Conservation (phyloP, 768 basidiomycete species). For the Suillus brevipes region DNA sequence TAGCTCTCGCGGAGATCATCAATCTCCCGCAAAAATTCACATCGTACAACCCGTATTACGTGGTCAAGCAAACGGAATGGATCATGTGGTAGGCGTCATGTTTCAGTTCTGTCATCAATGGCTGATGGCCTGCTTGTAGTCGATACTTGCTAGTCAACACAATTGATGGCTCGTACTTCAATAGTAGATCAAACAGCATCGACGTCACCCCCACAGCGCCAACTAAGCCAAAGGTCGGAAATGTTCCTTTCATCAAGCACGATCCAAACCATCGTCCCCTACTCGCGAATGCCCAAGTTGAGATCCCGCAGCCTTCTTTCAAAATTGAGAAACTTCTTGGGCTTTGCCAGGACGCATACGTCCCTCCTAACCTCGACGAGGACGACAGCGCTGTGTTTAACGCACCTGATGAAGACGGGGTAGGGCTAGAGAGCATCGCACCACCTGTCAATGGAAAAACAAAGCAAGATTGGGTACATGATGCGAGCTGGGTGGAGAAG, state of each 20-base stretch:
- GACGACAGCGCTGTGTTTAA: conserved; percentile 51
- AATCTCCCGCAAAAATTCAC: conserved; percentile 60
- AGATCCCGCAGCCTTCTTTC: conserved; percentile 59
- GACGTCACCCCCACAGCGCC: neutral
- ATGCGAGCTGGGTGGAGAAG: conserved; percentile 47
- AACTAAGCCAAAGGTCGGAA: neutral
- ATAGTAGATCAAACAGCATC: conserved; percentile 8
- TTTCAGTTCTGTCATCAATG: neutral
- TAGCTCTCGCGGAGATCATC: conserved; percentile 65
- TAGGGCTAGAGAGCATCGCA: neutral
- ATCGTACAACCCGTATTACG: conserved; percentile 53
- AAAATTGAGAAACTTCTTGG: conserved; percentile 51
- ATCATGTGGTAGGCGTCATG: conserved; percentile 56
- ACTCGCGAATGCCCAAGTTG: conserved; percentile 31
- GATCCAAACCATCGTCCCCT: conserved; percentile 36
- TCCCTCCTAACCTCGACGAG: conserved; percentile 47
- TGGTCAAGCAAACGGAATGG: conserved; percentile 66
- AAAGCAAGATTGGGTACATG: conserved; percentile 53
- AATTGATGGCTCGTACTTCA: neutral
- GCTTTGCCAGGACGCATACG: conserved; percentile 39
- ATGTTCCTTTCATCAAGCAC: conserved; percentile 45
- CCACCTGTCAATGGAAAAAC: conserved; percentile 17
- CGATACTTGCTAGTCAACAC: conserved; percentile 61
- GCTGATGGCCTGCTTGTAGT: conserved; percentile 28
- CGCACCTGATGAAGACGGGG: conserved; percentile 10